These are phyloP conservation scores for Phlyctochytrium planicorne DNA, from an alignment of 192 early-diverging fungal species.

Conservation along the genomic window DNA sequence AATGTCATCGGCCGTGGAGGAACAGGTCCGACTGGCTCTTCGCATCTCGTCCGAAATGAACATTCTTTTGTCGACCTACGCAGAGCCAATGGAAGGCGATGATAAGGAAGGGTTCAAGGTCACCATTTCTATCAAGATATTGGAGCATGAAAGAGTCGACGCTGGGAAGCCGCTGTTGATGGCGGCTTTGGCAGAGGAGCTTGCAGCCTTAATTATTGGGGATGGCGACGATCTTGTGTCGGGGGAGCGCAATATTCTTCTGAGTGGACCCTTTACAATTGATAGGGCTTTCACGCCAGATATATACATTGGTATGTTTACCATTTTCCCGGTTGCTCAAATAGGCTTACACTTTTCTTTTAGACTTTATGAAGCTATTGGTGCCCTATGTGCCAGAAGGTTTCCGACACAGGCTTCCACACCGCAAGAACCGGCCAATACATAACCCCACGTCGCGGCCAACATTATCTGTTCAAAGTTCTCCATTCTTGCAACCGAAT, in stretches of 20 bases:
- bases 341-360: not conserved
- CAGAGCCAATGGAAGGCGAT: slow-evolving; percentile 1
- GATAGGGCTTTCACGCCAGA: slow-evolving; percentile 34
- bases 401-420: slow-evolving; percentile 25
- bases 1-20: not conserved
- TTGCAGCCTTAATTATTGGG: slow-evolving; percentile 26
- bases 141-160: slow-evolving; percentile 10
- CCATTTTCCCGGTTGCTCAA: too few species aligned
- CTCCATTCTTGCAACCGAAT: too few species aligned
- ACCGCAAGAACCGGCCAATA: slow-evolving; percentile 15
- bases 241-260: slow-evolving; percentile 8
- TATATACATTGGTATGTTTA: slow-evolving; percentile 31
- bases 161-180: slow-evolving; percentile 5
- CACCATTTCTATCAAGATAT: not conserved
- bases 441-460: slow-evolving; percentile 9
- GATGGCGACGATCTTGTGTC: slow-evolving; percentile 2
- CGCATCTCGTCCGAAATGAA: not conserved
- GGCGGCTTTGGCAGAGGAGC: slow-evolving; percentile 40
- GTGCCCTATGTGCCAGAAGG: slow-evolving; percentile 41
- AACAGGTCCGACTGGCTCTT: not conserved
- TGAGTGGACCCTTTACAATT: slow-evolving; percentile 25
- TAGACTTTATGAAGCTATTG: slow-evolving; percentile 35
- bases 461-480: not conserved
- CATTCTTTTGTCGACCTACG: not conserved
- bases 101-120: not conserved